Evolutionary conservation across 805 yeast species (phyloP).

Genomic region (Pichia nanzhaoensis): DNA sequence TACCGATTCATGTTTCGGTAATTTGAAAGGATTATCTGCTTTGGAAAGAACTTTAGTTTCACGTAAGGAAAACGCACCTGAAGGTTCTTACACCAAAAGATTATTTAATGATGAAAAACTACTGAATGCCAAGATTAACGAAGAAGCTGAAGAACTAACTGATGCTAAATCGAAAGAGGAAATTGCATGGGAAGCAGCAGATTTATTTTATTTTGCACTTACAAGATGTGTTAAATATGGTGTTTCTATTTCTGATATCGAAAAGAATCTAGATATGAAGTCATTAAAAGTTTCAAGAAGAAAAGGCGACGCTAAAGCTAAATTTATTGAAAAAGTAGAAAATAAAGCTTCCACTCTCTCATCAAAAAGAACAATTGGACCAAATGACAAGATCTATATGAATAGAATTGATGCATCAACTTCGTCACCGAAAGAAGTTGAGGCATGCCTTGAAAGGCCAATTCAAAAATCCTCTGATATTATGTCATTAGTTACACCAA

Average conservation of each 20-base stretch:
- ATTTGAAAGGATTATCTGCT: conserved; percentile 55
- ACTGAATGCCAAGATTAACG: conserved; percentile 80
- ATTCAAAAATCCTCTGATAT: conserved; percentile 90
- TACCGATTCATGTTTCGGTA: conserved; percentile 75
- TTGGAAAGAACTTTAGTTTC: conserved; percentile 61
- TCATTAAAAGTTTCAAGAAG: conserved; percentile 84
- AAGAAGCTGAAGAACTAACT: conserved; percentile 92
- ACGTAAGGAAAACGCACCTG: conserved; percentile 68
- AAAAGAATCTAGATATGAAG: conserved; percentile 76
- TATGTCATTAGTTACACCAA: conserved; percentile 88
- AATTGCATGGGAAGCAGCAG: conserved; percentile 97
- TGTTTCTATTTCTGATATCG: conserved; percentile 74
- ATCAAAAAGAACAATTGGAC: conserved; percentile 22
- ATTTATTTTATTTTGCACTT: conserved; percentile 56
- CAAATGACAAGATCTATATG: conserved; percentile 41
- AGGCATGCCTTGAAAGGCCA: conserved; percentile 77
- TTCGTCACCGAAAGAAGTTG: conserved; percentile 39
- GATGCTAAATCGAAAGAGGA: conserved; percentile 66
- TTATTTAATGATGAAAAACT: conserved; percentile 72
- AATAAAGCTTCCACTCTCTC: not conserved
- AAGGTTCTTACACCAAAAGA: conserved; percentile 90
- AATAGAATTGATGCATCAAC: conserved; percentile 39
- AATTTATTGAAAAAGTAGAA: conserved; percentile 39
- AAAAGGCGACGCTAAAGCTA: conserved; percentile 91
- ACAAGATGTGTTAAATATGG: conserved; percentile 59